Conservation (phyloP, 495 filamentous ascomycete genomes). For the Aspergillus cavernicola region DNA sequence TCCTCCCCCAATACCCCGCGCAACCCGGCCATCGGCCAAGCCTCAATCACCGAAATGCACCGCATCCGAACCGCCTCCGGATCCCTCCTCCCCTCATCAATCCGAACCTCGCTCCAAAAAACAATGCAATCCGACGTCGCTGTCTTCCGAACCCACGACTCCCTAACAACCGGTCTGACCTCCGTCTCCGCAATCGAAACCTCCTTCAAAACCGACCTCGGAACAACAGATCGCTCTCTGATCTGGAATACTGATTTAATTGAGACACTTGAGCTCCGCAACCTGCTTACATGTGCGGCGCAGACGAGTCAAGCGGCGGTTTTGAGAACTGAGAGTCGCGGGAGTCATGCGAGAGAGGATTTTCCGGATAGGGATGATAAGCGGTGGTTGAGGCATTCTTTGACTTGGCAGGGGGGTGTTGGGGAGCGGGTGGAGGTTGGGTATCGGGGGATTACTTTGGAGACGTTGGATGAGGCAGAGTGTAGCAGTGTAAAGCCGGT, state of each 20-base stretch:
- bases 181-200: background rate
- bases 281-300: conserved; percentile 1
- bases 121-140: background rate
- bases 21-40: background rate
- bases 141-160: background rate
- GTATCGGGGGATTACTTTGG: background rate
- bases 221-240: background rate
- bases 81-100: background rate
- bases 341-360: background rate
- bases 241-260: background rate
- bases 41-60: background rate
- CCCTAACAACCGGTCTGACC: background rate
- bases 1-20: background rate
- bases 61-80: background rate
- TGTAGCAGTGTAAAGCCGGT: background rate
- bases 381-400: background rate
- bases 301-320: background rate
- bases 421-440: background rate
- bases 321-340: background rate
- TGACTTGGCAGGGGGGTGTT: background rate
- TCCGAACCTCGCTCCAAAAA: background rate
- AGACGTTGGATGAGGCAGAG: conserved; percentile 1
- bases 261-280: background rate
- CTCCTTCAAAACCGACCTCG: background rate
- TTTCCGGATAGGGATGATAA: background rate